phyloP scores from a whole-genome alignment of 192 early-diverging fungal genomes.

The Entomortierella chlamydospora region DNA sequence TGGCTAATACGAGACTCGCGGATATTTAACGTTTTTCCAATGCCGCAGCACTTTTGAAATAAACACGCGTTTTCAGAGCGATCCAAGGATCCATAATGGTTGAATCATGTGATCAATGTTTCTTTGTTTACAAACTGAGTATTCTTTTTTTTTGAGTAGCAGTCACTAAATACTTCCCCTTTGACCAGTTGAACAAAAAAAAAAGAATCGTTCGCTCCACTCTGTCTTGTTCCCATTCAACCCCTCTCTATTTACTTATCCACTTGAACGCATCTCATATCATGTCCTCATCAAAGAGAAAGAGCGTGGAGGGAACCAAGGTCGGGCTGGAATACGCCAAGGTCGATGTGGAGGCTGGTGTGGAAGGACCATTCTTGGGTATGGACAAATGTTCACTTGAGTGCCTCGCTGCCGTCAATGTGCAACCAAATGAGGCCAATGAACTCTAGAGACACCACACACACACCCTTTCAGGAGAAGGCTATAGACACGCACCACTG shows the following conservation, averaged over 20 bases:
- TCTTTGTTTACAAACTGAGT: constrained; percentile 8
- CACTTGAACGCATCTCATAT: not conserved
- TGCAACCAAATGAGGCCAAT: too few relatives aligned
- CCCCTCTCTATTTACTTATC: not conserved
- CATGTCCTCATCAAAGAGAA: constrained; percentile 52
- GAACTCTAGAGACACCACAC: too few relatives aligned
- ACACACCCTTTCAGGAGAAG: too few relatives aligned
- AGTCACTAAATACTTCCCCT: constrained; percentile 1
- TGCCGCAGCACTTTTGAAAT: too few relatives aligned
- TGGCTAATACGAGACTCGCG: too few relatives aligned
- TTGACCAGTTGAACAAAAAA: too few relatives aligned
- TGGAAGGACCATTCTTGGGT: constrained; percentile 51
- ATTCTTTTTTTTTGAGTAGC: constrained; percentile 14
- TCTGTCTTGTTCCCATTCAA: not conserved
- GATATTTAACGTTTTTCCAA: too few relatives aligned
- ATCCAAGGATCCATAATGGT: too few relatives aligned
- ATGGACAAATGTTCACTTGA: not conserved
- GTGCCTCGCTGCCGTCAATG: not conserved
- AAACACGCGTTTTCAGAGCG: too few relatives aligned
- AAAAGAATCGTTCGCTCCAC: not conserved
- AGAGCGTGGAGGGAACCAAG: constrained; percentile 23
- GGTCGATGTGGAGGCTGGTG: constrained; percentile 29
- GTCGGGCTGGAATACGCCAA: constrained; percentile 33
- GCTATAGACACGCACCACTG: too few relatives aligned
- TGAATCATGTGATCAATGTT: not conserved